phyloP scores from a whole-genome alignment of 2,329 filamentous ascomycete species.

The Teratosphaeria epicoccoides region DNA sequence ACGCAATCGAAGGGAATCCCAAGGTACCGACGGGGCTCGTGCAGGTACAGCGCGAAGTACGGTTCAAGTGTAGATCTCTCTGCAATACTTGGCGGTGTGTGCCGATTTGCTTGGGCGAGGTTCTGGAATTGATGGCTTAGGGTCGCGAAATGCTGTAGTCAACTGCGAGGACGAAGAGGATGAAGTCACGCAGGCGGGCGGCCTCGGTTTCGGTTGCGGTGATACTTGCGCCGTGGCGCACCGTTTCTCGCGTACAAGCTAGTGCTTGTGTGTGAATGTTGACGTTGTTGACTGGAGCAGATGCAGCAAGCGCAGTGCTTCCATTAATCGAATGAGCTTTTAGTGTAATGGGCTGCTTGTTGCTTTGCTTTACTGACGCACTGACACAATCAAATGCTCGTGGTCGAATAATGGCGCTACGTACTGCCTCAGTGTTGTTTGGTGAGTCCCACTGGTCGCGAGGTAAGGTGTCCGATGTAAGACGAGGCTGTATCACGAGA shows the following conservation, averaged over 20 bases:
- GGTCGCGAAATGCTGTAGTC: neutral
- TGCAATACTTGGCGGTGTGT: neutral
- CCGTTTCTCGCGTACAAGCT: neutral
- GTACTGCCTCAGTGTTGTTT: no score
- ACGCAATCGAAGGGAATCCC: neutral
- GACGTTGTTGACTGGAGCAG: neutral
- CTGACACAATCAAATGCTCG: no score
- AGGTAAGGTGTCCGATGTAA: no score
- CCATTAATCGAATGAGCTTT: no score
- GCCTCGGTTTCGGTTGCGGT: neutral
- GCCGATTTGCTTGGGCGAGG: neutral
- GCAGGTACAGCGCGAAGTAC: neutral
- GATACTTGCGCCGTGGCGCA: neutral
- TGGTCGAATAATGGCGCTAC: no score
- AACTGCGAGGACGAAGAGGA: neutral
- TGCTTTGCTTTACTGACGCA: no score
- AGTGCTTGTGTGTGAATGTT: neutral
- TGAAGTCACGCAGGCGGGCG: neutral
- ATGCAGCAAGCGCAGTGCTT: no score
- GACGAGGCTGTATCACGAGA: no score
- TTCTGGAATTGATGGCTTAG: neutral
- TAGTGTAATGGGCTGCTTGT: no score
- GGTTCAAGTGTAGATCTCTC: neutral
- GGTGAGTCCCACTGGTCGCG: no score
- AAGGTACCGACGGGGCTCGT: neutral